Evolutionary conservation across 2,329 filamentous ascomycete genomes (phyloP).

Genomic region (Chaetomium globosum): DNA sequence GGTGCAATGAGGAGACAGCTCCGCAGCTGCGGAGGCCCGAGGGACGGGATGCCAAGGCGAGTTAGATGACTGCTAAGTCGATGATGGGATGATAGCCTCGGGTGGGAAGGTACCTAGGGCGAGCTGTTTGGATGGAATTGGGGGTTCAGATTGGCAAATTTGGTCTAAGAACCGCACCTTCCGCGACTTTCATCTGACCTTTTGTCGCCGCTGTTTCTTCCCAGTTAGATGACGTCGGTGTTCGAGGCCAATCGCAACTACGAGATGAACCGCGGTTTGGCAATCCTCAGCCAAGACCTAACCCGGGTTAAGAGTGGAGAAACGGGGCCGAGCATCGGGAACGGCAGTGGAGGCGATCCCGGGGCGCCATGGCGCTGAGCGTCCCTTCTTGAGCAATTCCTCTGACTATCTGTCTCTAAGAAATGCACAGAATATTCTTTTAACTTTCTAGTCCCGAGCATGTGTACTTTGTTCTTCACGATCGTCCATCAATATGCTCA

Average conservation of each 20-base stretch:
- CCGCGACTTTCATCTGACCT: background rate
- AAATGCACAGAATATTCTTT: background rate
- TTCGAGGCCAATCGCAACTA: background rate
- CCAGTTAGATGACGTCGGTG: slow-evolving; percentile 27
- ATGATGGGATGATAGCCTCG: slow-evolving; percentile 12
- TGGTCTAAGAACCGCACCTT: slow-evolving; percentile 3
- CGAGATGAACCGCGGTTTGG: slow-evolving; percentile 5
- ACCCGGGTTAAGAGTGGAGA: slow-evolving; percentile 8
- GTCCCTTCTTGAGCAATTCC: background rate
- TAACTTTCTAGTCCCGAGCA: background rate
- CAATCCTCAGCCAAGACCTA: slow-evolving; percentile 30
- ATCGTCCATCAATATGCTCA: too few species aligned
- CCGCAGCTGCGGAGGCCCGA: slow-evolving; percentile 21
- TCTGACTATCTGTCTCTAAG: background rate
- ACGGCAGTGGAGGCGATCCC: background rate
- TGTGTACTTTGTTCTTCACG: background rate
- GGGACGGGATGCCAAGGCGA: slow-evolving; percentile 20
- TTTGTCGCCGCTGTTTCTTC: slow-evolving; percentile 6
- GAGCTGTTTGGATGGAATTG: background rate
- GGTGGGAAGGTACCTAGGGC: background rate
- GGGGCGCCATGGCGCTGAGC: background rate
- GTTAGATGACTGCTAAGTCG: background rate
- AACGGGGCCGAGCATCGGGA: slow-evolving; percentile 12
- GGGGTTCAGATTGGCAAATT: background rate
- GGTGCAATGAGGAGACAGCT: slow-evolving; percentile 2